phyloP scores from a whole-genome alignment of 1,284 basidiomycete genomes.

The Agaricales sp. region DNA sequence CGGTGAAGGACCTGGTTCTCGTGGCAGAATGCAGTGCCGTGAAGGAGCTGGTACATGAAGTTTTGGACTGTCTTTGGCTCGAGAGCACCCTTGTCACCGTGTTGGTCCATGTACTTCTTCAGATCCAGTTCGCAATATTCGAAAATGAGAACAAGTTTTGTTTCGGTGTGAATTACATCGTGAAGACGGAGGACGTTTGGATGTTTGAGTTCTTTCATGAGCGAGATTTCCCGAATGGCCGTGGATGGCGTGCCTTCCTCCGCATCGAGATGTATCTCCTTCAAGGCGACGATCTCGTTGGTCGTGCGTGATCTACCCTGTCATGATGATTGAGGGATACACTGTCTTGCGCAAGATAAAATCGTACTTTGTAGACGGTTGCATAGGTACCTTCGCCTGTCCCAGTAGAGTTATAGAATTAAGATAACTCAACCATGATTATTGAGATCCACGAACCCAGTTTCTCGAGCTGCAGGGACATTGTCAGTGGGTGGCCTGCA shows the following conservation, averaged over 20 bases:
- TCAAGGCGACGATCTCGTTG: slow-evolving; percentile 84
- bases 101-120: slow-evolving; percentile 99
- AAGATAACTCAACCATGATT: slow-evolving; percentile 2
- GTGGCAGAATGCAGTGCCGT: slow-evolving; percentile 98
- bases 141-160: slow-evolving; percentile 97
- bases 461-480: slow-evolving; percentile 71
- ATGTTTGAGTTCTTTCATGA: slow-evolving; percentile 96
- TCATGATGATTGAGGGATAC: slow-evolving; percentile 8
- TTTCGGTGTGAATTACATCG: slow-evolving; percentile 98
- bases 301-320: slow-evolving; percentile 80
- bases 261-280: slow-evolving; percentile 93
- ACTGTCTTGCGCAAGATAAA: slow-evolving; percentile 1
- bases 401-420: slow-evolving; percentile 8
- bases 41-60: slow-evolving; percentile 96
- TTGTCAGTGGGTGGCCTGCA: slow-evolving; percentile 13
- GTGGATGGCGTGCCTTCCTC: slow-evolving; percentile 94
- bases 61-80: slow-evolving; percentile 90
- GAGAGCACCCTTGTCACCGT: slow-evolving; percentile 92
- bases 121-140: slow-evolving; percentile 98
- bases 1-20: slow-evolving; percentile 97
- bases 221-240: slow-evolving; percentile 89
- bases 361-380: slow-evolving; percentile 79
- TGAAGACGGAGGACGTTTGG: slow-evolving; percentile 93
- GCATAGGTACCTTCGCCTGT: slow-evolving; percentile 81
- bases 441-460: slow-evolving; percentile 36